phyloP scores from a whole-genome alignment of 192 early-diverging fungal species.

The Podochytrium sp. region DNA sequence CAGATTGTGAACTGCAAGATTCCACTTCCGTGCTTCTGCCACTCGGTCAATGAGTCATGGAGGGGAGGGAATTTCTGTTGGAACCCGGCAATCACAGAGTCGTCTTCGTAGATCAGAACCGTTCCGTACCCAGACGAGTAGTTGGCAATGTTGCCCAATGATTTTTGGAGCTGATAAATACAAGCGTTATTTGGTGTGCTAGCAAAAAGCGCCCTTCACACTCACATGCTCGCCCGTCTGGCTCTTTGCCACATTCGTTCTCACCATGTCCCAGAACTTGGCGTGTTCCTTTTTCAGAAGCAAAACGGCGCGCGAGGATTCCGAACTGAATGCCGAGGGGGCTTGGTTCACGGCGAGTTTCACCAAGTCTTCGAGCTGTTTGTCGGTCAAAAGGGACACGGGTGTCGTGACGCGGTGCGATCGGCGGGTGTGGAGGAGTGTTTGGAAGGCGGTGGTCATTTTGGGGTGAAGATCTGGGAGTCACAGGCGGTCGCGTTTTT shows the following conservation, averaged over 20 bases:
- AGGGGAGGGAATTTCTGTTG: constrained; percentile 21
- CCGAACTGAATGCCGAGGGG: constrained; percentile 35
- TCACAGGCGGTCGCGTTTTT: too few species aligned
- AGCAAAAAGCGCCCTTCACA: background rate
- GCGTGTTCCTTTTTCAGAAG: constrained; percentile 31
- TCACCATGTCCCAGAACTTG: constrained; percentile 32
- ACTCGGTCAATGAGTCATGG: constrained; percentile 4
- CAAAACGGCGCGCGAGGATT: constrained; percentile 31
- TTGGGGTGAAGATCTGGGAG: too few species aligned
- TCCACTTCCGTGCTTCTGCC: constrained; percentile 17
- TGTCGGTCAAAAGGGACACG: constrained; percentile 10
- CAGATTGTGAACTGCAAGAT: constrained; percentile 36
- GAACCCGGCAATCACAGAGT: background rate
- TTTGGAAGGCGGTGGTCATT: too few species aligned
- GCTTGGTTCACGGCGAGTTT: constrained; percentile 23
- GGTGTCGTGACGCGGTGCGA: constrained; percentile 23
- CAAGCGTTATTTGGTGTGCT: background rate
- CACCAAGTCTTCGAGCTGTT: constrained; percentile 31
- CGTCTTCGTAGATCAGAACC: constrained; percentile 39
- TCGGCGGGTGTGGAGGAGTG: constrained; percentile 28
- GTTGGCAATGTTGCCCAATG: background rate
- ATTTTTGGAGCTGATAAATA: background rate
- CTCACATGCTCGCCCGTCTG: constrained; percentile 5
- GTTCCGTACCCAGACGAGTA: constrained; percentile 35
- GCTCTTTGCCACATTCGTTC: background rate